Evolutionary conservation across 805 yeast species (phyloP), one percentile per base, ranked within the genome.

Genomic region (Tetrapisispora arboricola): DNA sequence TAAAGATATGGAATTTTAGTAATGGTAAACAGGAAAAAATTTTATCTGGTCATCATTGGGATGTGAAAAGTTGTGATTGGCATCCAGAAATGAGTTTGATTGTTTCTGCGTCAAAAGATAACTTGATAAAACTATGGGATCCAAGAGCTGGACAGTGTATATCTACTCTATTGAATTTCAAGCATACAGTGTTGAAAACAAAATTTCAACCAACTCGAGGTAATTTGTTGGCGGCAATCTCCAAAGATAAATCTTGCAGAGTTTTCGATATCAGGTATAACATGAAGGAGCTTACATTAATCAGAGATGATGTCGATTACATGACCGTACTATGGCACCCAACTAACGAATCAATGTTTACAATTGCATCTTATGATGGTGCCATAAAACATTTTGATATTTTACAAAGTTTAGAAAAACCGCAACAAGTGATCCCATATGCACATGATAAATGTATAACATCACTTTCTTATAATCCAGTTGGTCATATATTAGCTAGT

Each of bases 41-140:
- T 0, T 67, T 92, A 41, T 72, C 78, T 19, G 97, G 97, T 2
- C 99, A 92, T 63, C 95, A 94, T 59, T 92, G 99, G 99, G 99
- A 92, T 63, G 96, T 92, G 18, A 92, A 92, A 58, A 78, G 88
- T 41, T 84, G 94, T 40, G 97, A 92, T 61, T 92, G 99, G 99
- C 99, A 92, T 61, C 84, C 94, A 5, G 70, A 72, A 11, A 65
- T 85, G 62, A 96, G 96, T 0, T 68, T 92, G 21, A 72, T 92
- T 38, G 96, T 83, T 0, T 75, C 88, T 47, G 99, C 96, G 0
- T 92, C 97, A 0, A 92, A 94, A 59, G 99, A 92, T 63, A 94
- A 94, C 61, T 66, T 87, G 49, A 75, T 92, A 36, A 87, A 88
- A 63, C 67, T 92, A 20, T 92, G 98, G 98, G 99, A 92, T 58